Conservation (phyloP, 441 rosid species). For the Dalechampia spathulata region DNA sequence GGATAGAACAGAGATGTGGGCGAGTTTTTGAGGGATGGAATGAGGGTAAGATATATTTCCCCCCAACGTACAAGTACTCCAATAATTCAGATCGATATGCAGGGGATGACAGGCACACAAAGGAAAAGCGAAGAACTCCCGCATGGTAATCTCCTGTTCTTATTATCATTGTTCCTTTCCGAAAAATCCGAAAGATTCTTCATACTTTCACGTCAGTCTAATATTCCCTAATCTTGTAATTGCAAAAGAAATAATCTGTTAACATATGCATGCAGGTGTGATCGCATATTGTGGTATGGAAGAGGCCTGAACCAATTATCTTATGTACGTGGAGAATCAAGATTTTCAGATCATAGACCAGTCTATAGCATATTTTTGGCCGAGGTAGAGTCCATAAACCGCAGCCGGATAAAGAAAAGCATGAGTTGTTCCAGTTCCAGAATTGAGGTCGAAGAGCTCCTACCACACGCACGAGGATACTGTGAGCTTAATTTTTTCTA, state of each 20-base stretch:
- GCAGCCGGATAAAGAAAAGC: constrained; percentile 54
- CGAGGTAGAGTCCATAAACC: constrained; percentile 76
- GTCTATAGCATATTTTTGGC: constrained; percentile 80
- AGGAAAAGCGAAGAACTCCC: constrained; percentile 95
- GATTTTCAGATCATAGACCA: constrained; percentile 98
- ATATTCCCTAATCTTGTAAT: neutral
- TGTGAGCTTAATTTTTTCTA: constrained; percentile 42
- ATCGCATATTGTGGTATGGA: constrained; percentile 94
- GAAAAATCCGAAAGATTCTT: neutral
- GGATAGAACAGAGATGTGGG: constrained; percentile 73
- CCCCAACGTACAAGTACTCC: constrained; percentile 97
- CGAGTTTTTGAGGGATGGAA: constrained; percentile 85
- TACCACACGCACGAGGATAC: constrained; percentile 59
- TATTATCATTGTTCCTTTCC: no score
- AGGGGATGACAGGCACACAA: constrained; percentile 72
- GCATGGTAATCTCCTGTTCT: constrained; percentile 52
- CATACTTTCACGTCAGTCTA: neutral
- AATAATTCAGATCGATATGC: constrained; percentile 92
- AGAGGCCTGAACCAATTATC: constrained; percentile 73
- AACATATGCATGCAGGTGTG: constrained; percentile 97
- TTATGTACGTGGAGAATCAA: constrained; percentile 94
- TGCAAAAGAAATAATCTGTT: no score
- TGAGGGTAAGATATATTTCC: constrained; percentile 91
- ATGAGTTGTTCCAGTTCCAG: constrained; percentile 64
- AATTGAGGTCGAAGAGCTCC: constrained; percentile 83